Evolutionary conservation across 352 stramenopile genomes (phyloP), one percentile per base, ranked within the genome.

Genomic region (Phytophthora foliorum): DNA sequence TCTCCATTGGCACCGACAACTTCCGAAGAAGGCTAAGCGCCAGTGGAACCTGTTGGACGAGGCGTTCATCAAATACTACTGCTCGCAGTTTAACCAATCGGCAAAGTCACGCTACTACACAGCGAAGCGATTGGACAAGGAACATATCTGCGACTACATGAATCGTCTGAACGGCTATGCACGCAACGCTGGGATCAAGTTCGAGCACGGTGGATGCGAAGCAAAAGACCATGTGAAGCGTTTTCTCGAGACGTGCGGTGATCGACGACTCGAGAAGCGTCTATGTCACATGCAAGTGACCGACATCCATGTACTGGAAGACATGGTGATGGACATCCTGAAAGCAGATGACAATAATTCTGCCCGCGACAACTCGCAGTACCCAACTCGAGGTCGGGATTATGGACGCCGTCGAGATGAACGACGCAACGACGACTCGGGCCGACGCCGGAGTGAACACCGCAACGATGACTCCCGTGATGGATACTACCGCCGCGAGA

Each of bases 91-190:
- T 10, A 50, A 27, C 7, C 8, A 29, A 6, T 32, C 42, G 13
- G 9, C 42, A 7, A 24, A 50, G 21, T n/a, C 42, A 4, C 42
- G 10, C 9, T 19, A 32, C 13, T 50, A 50, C 10, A n/a, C 21
- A 2, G 42, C 19, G 8, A 16, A 50, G 5, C 4, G 42, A 4
- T 14, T 1, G 3, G 42, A 50, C 42, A 50, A 29, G 9, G 42
- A 32, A 8, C 42, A 50, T 8, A 50, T 50, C 42, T 50, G n/a
- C 42, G 42, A 50, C 21, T 50, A 50, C 21, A 17, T 50, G 42
- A 50, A 50, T 10, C 42, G 41, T 14, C 17, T 48, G 6, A 48
- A 48, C 16, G 41, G 41, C 10, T 48, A 48, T 19, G 41, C 2
- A 7, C 21, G 42, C 31, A 38, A 38, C 32, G 32, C 32, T 9